These are phyloP conservation scores for Chondrus crispus DNA, from an alignment of 23 red algal genomes.

Conservation along the genomic window DNA sequence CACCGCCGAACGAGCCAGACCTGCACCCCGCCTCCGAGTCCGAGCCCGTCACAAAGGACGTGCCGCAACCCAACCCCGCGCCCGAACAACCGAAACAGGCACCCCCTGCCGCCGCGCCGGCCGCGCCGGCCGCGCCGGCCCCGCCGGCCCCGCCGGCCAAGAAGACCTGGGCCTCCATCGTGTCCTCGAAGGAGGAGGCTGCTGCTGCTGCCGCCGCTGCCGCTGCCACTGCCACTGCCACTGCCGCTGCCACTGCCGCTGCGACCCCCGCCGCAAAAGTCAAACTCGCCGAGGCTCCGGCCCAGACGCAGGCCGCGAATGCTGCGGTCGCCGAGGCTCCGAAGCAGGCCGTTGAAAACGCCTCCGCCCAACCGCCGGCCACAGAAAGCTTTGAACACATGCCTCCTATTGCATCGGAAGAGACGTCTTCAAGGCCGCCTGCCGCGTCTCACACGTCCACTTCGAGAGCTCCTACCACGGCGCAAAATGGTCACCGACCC, in stretches of 20 bases:
- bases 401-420: no score
- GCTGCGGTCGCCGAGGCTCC: background rate
- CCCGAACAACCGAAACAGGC: no score
- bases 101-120: background rate
- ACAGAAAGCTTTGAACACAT: background rate
- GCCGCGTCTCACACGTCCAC: no score
- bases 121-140: background rate
- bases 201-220: background rate
- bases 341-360: background rate
- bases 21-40: background rate
- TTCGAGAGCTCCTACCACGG: background rate
- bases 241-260: background rate
- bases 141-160: background rate
- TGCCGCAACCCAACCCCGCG: no score
- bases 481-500: constrained; percentile 4
- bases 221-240: background rate
- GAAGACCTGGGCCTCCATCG: constrained; percentile 70
- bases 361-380: no score
- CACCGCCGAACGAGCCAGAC: background rate
- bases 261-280: background rate
- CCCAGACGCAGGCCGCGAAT: background rate
- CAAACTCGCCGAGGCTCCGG: background rate
- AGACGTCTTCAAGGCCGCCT: no score
- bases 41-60: background rate
- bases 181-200: constrained; percentile 46